These are phyloP conservation scores for Powellomyces hirtus DNA, from an alignment of 192 early-diverging fungal genomes.

Conservation along the genomic window DNA sequence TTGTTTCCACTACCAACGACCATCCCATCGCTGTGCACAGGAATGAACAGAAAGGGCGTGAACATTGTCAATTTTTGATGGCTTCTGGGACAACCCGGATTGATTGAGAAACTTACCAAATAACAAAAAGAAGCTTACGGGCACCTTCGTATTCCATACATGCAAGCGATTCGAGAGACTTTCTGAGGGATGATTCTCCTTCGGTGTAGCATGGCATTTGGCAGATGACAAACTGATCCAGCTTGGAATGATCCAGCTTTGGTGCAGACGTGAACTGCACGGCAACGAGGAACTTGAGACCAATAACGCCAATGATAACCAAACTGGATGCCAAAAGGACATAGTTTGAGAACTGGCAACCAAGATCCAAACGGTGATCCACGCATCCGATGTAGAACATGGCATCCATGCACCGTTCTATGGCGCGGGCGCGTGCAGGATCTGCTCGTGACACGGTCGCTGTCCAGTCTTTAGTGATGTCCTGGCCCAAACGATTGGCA, in stretches of 20 bases:
- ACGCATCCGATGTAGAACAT: slow-evolving; percentile 76
- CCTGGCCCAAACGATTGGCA: not conserved
- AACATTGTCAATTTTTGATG: too few relatives aligned
- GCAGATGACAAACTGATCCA: slow-evolving; percentile 19
- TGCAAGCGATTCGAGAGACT: slow-evolving; percentile 64
- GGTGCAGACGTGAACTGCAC: slow-evolving; percentile 88
- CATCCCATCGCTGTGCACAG: slow-evolving; percentile 65
- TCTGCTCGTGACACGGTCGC: slow-evolving; percentile 14
- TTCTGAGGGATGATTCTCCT: slow-evolving; percentile 46
- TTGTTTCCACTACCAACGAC: slow-evolving; percentile 91
- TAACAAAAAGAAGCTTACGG: slow-evolving; percentile 78
- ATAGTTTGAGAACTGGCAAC: slow-evolving; percentile 81
- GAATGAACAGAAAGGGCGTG: too few relatives aligned
- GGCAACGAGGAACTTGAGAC: slow-evolving; percentile 86
- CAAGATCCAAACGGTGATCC: slow-evolving; percentile 70
- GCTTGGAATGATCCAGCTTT: slow-evolving; percentile 54
- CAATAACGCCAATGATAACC: slow-evolving; percentile 71
- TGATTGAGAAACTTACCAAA: slow-evolving; percentile 39
- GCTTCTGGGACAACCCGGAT: too few relatives aligned
- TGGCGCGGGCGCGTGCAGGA: slow-evolving; percentile 30
- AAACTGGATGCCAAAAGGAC: slow-evolving; percentile 69
- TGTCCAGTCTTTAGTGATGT: slow-evolving; percentile 24
- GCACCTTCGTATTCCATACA: slow-evolving; percentile 76
- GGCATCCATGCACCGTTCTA: slow-evolving; percentile 70
- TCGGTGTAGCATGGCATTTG: slow-evolving; percentile 85